Conservation (phyloP, 441 rosid species). For the Macaranga tanarius region DNA sequence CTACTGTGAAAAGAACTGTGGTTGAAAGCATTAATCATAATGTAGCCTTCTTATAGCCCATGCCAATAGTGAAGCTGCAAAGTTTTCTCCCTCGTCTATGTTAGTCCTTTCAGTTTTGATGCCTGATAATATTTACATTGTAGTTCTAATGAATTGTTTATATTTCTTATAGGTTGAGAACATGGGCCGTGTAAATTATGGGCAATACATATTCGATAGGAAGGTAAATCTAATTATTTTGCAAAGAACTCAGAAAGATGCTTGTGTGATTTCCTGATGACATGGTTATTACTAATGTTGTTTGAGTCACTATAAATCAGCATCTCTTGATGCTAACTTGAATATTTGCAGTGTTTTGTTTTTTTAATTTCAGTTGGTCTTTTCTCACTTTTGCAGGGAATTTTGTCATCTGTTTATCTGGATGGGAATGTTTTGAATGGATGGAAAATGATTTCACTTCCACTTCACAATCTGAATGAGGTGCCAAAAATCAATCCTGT, state of each 20-base stretch:
- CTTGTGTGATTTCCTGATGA: background rate
- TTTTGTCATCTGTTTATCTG: constrained; percentile 68
- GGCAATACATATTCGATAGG: constrained; percentile 67
- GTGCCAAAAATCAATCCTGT: constrained; percentile 39
- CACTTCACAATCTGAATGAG: constrained; percentile 65
- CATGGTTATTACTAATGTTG: background rate
- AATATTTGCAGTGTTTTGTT: background rate
- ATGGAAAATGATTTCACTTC: constrained; percentile 85
- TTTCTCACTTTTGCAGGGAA: constrained; percentile 52
- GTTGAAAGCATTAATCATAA: background rate
- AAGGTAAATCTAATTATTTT: constrained; percentile 51
- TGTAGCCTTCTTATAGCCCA: background rate
- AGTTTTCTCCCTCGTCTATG: background rate
- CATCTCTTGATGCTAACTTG: background rate
- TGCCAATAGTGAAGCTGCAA: background rate
- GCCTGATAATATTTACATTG: background rate
- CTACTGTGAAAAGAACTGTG: background rate
- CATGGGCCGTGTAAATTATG: constrained; percentile 91
- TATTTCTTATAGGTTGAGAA: constrained; percentile 73
- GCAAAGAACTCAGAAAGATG: background rate
- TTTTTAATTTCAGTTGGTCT: background rate
- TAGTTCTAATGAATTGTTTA: constrained; percentile 8
- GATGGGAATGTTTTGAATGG: constrained; percentile 51
- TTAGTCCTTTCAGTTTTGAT: background rate
- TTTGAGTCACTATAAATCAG: background rate